These are phyloP conservation scores for Sugiyamaella neomexicana DNA, from an alignment of 1,139 yeast species.

Conservation along the genomic window DNA sequence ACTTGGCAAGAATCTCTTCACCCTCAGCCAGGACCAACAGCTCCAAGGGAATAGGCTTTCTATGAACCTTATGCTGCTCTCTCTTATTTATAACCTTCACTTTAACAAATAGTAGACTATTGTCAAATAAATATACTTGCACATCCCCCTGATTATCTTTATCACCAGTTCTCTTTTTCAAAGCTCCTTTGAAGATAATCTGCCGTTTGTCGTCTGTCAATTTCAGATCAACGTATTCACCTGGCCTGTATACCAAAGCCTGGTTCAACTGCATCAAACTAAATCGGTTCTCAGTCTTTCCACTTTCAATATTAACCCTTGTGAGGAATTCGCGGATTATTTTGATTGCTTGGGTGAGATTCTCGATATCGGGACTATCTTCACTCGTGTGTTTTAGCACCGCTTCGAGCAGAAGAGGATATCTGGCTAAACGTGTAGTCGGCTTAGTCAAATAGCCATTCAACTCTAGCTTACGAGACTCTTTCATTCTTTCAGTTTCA, in stretches of 20 bases:
- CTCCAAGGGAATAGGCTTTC: conserved; percentile 90
- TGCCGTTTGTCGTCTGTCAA: conserved; percentile 77
- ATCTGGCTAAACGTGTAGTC: conserved; percentile 92
- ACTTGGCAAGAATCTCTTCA: conserved; percentile 70
- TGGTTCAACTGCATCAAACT: conserved; percentile 85
- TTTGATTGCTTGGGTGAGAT: conserved; percentile 70
- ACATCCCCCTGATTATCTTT: conserved; percentile 72
- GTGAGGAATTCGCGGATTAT: conserved; percentile 74
- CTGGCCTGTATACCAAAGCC: conserved; percentile 67
- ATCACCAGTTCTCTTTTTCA: conserved; percentile 75
- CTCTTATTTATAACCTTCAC: conserved; percentile 85
- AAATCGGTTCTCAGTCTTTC: conserved; percentile 91
- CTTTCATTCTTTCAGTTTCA: conserved; percentile 86
- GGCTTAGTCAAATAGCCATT: conserved; percentile 94
- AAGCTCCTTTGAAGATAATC: conserved; percentile 73
- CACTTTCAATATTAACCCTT: conserved; percentile 85
- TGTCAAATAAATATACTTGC: conserved; percentile 81
- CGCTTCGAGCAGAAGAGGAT: conserved; percentile 80
- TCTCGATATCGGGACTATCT: conserved; percentile 70
- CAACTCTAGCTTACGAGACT: conserved; percentile 84
- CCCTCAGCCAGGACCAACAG: conserved; percentile 73
- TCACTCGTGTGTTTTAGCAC: conserved; percentile 79
- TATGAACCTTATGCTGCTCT: conserved; percentile 88
- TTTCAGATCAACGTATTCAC: conserved; percentile 86
- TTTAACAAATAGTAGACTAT: conserved; percentile 80